Evolutionary conservation across 352 stramenopile species (phyloP).

Genomic region (Pythium pectinolyticum): DNA sequence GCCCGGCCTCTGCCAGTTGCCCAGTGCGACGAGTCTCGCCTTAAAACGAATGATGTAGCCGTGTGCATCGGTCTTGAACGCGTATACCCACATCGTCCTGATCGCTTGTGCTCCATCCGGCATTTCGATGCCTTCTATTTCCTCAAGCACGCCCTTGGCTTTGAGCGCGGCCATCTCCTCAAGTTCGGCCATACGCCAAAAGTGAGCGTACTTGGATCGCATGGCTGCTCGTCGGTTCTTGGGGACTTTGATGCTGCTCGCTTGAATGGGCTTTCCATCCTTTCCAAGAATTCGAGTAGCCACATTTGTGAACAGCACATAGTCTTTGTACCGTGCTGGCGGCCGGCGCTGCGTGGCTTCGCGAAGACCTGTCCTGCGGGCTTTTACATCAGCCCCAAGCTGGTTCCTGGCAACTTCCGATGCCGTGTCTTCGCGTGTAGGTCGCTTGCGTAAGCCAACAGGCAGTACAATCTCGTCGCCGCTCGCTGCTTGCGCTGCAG

Average conservation of each 20-base stretch:
- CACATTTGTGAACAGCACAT: neutral
- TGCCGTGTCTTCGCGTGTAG: too few relatives aligned
- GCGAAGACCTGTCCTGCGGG: neutral
- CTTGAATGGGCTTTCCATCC: neutral
- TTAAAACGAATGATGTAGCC: constrained; percentile 15
- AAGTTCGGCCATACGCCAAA: neutral
- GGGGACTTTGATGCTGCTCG: neutral
- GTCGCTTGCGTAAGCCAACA: too few relatives aligned
- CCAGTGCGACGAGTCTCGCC: constrained; percentile 3
- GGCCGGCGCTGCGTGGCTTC: neutral
- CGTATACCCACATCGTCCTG: constrained; percentile 7
- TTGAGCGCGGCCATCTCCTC: constrained; percentile 6
- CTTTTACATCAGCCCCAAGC: too few relatives aligned
- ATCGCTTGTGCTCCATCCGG: neutral
- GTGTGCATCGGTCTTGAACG: neutral
- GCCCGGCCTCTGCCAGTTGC: neutral
- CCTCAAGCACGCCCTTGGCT: neutral
- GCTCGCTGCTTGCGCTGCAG: too few relatives aligned
- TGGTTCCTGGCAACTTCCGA: too few relatives aligned
- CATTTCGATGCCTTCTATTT: neutral
- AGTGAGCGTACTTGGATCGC: neutral
- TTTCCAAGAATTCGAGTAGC: neutral
- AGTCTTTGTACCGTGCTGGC: neutral
- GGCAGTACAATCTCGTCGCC: too few relatives aligned
- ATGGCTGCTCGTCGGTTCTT: neutral